A percentile compares a stretch with the other conserved stretches of the same genome.
phyloP scores from a whole-genome alignment of 2,329 filamentous ascomycete species.

The Cladorrhinum sp. region DNA sequence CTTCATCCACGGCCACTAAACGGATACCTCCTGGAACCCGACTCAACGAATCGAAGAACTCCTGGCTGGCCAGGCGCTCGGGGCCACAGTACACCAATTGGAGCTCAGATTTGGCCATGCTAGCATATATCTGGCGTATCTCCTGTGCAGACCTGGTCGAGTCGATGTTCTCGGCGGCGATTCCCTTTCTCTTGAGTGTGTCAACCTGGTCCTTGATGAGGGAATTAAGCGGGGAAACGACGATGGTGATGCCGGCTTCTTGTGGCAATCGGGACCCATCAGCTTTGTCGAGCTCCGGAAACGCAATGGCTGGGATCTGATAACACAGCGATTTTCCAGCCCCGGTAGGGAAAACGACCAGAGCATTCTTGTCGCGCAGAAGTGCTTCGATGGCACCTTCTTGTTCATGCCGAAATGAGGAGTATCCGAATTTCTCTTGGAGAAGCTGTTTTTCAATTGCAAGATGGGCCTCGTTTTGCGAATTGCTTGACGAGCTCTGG shows the following conservation, averaged over 20 bases:
- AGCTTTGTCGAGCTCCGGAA: slow-evolving; percentile 40
- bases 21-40: slow-evolving; percentile 53
- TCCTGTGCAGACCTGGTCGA: slow-evolving; percentile 53
- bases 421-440: slow-evolving; percentile 38
- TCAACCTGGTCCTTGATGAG: slow-evolving; percentile 62
- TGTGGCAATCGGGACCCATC: slow-evolving; percentile 28
- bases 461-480: background rate
- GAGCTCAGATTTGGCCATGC: slow-evolving; percentile 44
- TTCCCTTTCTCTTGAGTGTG: slow-evolving; percentile 45
- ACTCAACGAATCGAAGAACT: slow-evolving; percentile 55
- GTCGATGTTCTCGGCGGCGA: slow-evolving; percentile 54
- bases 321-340: slow-evolving; percentile 51
- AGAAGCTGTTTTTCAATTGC: slow-evolving; percentile 32
- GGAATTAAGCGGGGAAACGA: slow-evolving; percentile 55
- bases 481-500: too few species aligned
- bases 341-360: slow-evolving; percentile 47
- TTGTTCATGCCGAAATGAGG: slow-evolving; percentile 44
- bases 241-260: slow-evolving; percentile 50
- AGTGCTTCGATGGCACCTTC: slow-evolving; percentile 39
- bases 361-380: slow-evolving; percentile 39
- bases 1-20: slow-evolving; percentile 56
- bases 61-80: slow-evolving; percentile 59
- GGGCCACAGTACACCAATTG: slow-evolving; percentile 58
- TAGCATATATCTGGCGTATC: slow-evolving; percentile 36
- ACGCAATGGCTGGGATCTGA: slow-evolving; percentile 48